Evolutionary conservation across 192 early-diverging fungal genomes (phyloP), one percentile per base, ranked within the genome.

Genomic region (Rhizoclosmatium globosum): DNA sequence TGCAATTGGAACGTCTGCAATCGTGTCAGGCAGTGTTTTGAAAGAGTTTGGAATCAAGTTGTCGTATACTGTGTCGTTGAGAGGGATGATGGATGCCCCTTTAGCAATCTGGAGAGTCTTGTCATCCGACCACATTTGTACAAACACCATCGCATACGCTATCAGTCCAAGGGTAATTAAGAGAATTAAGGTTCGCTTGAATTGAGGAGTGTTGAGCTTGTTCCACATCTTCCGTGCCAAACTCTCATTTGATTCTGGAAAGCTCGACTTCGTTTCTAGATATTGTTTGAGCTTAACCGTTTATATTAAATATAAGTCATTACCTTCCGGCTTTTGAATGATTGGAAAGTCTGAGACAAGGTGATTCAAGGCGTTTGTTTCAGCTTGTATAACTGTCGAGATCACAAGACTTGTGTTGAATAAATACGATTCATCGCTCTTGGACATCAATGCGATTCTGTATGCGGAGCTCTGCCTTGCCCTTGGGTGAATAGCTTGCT

Each of bases 91-190:
- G 2, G 68, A 45, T 38, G 19, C n/a, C 31, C 68, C 68, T 13
- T 47, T 47, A 19, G 68, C 68, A 45, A 13, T 46, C 7, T 38
- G 11, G 46, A 69, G 68, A 15, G 45, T 69, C 47, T 44, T 13
- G 45, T 47, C 68, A 45, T 69, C 68, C 17, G 17, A 21, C 68
- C 68, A 69, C 47, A 69, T 44, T 47, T 69, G 68, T 39, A 69
- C 68, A 0, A 41, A 17, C 9, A 46, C 68, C 68, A 69, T 69
- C 15, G 19, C 47, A 17, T 46, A 72, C 41, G 21, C 70, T 15
- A 72, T 19, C 50, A 38, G 19, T 17, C 21, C 48, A 39, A 72
- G 53, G 9, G 53, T 56, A n/a, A 56, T 9, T 9, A 9, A 9
- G 19, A 56, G 9, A 9, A 56, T 56, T 9, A 56, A 9, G 53